phyloP scores from a whole-genome alignment of 2,329 filamentous ascomycete species.

The Alternaria alternata region DNA sequence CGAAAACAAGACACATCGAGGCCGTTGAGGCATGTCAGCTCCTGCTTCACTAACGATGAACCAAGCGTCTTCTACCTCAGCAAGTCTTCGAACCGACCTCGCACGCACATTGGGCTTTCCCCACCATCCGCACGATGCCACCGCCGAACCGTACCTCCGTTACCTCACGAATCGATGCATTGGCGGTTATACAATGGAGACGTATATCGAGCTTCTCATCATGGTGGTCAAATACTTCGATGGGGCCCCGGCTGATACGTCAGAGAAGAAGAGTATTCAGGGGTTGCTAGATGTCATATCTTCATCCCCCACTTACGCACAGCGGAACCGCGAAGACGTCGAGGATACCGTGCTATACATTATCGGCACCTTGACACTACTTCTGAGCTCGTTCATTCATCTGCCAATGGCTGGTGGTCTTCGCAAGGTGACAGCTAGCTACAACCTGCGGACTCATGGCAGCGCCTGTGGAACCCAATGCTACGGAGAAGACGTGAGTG shows the following conservation, averaged over 20 bases:
- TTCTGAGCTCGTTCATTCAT: background rate
- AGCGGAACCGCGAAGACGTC: background rate
- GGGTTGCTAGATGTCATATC: background rate
- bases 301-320: background rate
- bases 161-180: constrained; percentile 28
- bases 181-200: constrained; percentile 13
- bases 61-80: rapidly evolving
- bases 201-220: constrained; percentile 8
- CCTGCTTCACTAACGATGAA: background rate
- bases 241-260: background rate
- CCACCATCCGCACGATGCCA: constrained; percentile 11
- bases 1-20: too few relatives aligned
- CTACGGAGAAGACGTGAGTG: background rate
- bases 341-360: background rate
- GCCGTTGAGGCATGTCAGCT: background rate
- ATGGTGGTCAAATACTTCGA: background rate
- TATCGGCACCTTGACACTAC: background rate
- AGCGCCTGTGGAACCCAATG: background rate
- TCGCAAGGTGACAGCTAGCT: background rate
- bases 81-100: background rate
- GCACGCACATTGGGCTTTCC: constrained; percentile 20
- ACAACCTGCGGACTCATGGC: background rate
- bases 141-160: constrained; percentile 28
- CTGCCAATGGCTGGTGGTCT: background rate
- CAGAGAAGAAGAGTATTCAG: background rate